Conservation (phyloP, 768 basidiomycete genomes). For the Tephrocybe sp. region DNA sequence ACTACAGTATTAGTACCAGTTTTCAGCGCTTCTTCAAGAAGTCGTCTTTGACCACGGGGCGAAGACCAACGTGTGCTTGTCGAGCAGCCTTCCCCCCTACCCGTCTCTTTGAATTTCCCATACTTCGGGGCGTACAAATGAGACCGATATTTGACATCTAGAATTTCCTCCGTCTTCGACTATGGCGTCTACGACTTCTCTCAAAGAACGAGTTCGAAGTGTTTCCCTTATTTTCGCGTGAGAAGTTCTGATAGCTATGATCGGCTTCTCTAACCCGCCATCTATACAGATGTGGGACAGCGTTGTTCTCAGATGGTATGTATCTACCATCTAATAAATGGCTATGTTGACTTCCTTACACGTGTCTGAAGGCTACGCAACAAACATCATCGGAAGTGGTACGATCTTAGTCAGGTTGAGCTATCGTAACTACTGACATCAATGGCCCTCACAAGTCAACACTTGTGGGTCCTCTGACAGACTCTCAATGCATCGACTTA, state of each 20-base stretch:
- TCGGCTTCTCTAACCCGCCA: background rate
- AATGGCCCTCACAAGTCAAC: constrained; percentile 1
- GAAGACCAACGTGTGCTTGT: no score
- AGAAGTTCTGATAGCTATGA: background rate
- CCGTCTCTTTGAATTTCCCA: no score
- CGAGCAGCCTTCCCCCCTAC: no score
- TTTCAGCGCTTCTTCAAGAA: no score
- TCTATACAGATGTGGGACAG: constrained; percentile 4
- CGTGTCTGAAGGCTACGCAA: constrained; percentile 13
- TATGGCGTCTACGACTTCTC: background rate
- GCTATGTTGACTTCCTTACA: no score
- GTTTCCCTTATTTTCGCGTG: constrained; percentile 14
- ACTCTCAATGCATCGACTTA: no score
- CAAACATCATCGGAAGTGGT: constrained; percentile 13
- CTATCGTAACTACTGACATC: background rate
- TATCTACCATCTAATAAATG: background rate
- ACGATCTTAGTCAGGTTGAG: no score
- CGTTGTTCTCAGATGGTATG: constrained; percentile 7
- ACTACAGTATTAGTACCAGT: no score
- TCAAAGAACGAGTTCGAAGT: constrained; percentile 3
- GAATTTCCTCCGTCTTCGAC: background rate
- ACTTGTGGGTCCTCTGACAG: constrained; percentile 1
- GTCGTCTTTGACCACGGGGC: no score
- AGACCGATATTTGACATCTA: no score
- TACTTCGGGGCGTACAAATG: no score